A percentile compares a stretch with the other conserved stretches of the same genome.
Evolutionary conservation across 2,329 filamentous ascomycete genomes (phyloP).

Genomic region (Alternaria tenuissima): DNA sequence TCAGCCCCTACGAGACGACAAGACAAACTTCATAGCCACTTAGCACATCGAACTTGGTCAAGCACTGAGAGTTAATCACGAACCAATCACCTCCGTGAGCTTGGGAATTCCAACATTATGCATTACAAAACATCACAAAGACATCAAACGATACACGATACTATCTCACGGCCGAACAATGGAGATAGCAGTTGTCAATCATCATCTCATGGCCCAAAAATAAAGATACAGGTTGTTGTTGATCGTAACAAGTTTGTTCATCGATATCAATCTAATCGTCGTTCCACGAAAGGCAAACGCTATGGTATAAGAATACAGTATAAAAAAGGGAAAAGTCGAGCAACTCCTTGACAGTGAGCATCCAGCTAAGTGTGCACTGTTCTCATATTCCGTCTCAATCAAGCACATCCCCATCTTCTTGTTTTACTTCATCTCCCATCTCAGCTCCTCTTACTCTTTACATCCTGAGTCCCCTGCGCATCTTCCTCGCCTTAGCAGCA

Average conservation of each 20-base stretch:
- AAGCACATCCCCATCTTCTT: not conserved
- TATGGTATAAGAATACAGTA: slow-evolving; percentile 6
- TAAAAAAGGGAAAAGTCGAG: not conserved
- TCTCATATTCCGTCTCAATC: not conserved
- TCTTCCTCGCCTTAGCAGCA: slow-evolving; percentile 27
- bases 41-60: not conserved
- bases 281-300: not conserved
- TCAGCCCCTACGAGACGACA: not conserved
- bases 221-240: not conserved
- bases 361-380: not conserved
- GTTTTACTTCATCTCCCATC: not conserved
- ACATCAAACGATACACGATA: not conserved
- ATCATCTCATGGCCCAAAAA: not conserved
- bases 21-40: not conserved
- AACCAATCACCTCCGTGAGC: not conserved
- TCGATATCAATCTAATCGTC: slow-evolving; percentile 1
- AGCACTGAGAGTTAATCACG: not conserved
- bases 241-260: not conserved
- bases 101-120: not conserved
- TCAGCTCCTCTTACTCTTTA: slow-evolving; percentile 6
- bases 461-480: slow-evolving; percentile 32
- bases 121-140: too few species aligned
- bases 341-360: slow-evolving; percentile 1
- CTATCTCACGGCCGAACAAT: not conserved
- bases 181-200: not conserved